Percentiles rank a stretch among this genome's conserved stretches.
Evolutionary conservation across 257 asterid genomes (phyloP).

Genomic region (Orobanche coerulescens): DNA sequence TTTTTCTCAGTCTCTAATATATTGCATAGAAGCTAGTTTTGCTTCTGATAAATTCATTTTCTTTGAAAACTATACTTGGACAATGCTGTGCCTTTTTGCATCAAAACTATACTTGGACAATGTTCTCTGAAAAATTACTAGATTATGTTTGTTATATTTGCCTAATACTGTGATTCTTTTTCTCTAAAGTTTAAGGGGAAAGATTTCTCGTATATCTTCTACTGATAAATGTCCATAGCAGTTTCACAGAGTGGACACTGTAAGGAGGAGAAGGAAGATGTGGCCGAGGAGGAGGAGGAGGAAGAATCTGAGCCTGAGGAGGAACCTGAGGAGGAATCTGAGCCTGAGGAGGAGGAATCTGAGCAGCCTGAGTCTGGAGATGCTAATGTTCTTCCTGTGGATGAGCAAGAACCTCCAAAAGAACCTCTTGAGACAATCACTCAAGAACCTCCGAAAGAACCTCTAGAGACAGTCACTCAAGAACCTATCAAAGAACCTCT

Average conservation of each 20-base stretch:
- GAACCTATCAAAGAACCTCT: conserved; percentile 19
- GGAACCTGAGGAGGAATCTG: background rate
- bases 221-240: conserved; percentile 9
- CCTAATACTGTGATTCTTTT: background rate
- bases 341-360: conserved; percentile 22
- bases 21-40: background rate
- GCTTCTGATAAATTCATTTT: background rate
- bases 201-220: background rate
- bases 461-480: conserved; percentile 18
- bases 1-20: background rate
- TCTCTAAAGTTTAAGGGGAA: background rate
- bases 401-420: conserved; percentile 24
- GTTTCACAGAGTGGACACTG: conserved; percentile 34
- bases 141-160: conserved; percentile 1
- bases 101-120: too few species aligned
- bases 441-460: conserved; percentile 33
- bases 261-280: conserved; percentile 20
- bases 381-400: conserved; percentile 11
- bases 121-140: background rate
- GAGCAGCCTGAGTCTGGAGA: background rate
- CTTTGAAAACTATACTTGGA: background rate
- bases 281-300: conserved; percentile 19
- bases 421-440: conserved; percentile 4
- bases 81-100: background rate
- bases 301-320: conserved; percentile 14